A percentile compares a stretch with the other conserved stretches of the same genome.
phyloP scores from a whole-genome alignment of 768 basidiomycete genomes.

The Agrocybe praecox region DNA sequence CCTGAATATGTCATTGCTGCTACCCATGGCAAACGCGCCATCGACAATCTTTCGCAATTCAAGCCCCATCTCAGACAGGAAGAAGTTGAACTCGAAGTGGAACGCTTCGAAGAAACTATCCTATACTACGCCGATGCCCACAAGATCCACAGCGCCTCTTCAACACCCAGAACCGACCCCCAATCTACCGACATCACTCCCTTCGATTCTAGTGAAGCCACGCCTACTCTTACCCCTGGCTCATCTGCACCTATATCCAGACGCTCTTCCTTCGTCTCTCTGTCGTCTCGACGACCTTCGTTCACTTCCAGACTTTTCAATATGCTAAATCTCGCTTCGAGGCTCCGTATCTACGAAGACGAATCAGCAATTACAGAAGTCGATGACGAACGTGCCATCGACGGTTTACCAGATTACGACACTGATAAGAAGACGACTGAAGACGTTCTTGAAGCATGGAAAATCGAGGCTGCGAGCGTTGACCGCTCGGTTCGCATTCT shows the following conservation, averaged over 20 bases:
- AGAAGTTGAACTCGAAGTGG: slow-evolving; percentile 60
- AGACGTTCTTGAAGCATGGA: slow-evolving; percentile 49
- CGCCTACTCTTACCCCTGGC: slow-evolving; percentile 42
- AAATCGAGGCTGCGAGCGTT: slow-evolving; percentile 54
- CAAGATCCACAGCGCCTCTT: slow-evolving; percentile 36
- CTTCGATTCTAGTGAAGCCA: slow-evolving; percentile 19
- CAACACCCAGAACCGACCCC: slow-evolving; percentile 19
- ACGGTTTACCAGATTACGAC: slow-evolving; percentile 24
- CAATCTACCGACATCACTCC: background rate
- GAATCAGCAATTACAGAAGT: slow-evolving; percentile 19
- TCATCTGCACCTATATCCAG: slow-evolving; percentile 46
- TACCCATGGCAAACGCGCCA: slow-evolving; percentile 78
- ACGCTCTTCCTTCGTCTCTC: slow-evolving; percentile 35
- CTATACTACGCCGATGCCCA: slow-evolving; percentile 69
- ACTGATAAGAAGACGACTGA: slow-evolving; percentile 25
- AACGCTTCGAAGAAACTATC: slow-evolving; percentile 65
- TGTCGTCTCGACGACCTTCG: slow-evolving; percentile 45
- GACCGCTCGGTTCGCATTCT: slow-evolving; percentile 71
- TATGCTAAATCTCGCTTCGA: slow-evolving; percentile 19
- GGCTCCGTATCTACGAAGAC: slow-evolving; percentile 26
- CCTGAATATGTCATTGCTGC: slow-evolving; percentile 69
- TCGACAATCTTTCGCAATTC: slow-evolving; percentile 71
- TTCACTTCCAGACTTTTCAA: slow-evolving; percentile 33
- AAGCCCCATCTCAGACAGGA: slow-evolving; percentile 55
- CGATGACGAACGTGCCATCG: slow-evolving; percentile 23